These are phyloP conservation scores for Aspergillus vadensis DNA, from an alignment of 2,329 filamentous ascomycete species.

Conservation along the genomic window DNA sequence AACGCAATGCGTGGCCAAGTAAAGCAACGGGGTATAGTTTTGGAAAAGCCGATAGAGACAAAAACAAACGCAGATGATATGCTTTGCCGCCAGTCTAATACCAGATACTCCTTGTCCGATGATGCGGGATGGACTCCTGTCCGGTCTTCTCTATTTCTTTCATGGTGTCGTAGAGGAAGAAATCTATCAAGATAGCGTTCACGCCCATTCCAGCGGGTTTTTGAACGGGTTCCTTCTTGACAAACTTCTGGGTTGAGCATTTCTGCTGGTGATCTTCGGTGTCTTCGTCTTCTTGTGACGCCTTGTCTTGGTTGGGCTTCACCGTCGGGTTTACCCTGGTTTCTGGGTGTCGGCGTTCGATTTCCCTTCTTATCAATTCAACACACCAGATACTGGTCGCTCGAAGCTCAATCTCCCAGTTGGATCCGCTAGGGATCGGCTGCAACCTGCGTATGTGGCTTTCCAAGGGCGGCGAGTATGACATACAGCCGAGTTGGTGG, in stretches of 20 bases:
- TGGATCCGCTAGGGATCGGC: conserved; percentile 68
- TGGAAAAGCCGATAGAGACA: background rate
- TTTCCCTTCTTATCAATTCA: conserved; percentile 82
- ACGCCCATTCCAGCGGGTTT: conserved; percentile 40
- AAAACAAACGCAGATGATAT: background rate
- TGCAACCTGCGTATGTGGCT: conserved; percentile 66
- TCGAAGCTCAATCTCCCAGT: conserved; percentile 84
- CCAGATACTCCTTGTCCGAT: conserved; percentile 92
- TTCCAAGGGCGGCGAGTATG: conserved; percentile 79
- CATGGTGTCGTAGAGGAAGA: conserved; percentile 93
- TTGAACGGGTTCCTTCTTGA: conserved; percentile 19
- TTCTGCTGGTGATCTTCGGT: conserved; percentile 10
- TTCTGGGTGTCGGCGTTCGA: conserved; percentile 70
- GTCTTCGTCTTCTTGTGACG: conserved; percentile 13
- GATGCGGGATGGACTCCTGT: conserved; percentile 68
- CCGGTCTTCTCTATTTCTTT: conserved; percentile 75
- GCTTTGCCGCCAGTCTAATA: conserved; percentile 57
- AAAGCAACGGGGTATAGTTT: conserved; percentile 2
- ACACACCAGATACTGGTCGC: conserved; percentile 97
- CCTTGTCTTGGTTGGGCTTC: background rate
- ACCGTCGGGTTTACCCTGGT: conserved; percentile 43
- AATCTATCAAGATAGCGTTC: conserved; percentile 94
- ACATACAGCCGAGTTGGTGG: conserved; percentile 76
- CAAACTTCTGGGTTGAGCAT: conserved; percentile 21
- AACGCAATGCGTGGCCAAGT: background rate